Conservation (phyloP, 1,139 yeast species). For the Sugiyamaella xylanicola region DNA sequence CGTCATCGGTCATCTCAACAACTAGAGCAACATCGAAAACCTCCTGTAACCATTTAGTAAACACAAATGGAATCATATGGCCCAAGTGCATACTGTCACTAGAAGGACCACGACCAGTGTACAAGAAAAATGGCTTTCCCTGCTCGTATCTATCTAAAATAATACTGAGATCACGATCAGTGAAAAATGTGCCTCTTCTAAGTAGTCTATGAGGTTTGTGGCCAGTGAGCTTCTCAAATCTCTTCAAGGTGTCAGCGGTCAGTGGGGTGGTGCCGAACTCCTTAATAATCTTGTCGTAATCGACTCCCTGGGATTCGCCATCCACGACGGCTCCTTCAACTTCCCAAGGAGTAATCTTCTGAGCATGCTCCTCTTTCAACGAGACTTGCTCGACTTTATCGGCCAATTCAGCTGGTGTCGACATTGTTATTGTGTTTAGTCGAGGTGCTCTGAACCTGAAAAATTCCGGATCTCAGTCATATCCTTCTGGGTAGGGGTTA, state of each 20-base stretch:
- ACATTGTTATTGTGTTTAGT: background rate
- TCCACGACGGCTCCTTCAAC: constrained; percentile 98
- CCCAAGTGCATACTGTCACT: constrained; percentile 96
- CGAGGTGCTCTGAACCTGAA: background rate
- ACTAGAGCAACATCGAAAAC: constrained; percentile 97
- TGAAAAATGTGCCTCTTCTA: constrained; percentile 89
- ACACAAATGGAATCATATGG: constrained; percentile 92
- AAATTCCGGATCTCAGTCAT: constrained; percentile 6
- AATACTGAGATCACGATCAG: constrained; percentile 81
- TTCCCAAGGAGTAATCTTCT: constrained; percentile 95
- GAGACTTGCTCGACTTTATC: constrained; percentile 8
- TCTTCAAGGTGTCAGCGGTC: constrained; percentile 65
- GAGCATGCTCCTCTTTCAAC: constrained; percentile 28
- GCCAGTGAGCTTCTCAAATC: constrained; percentile 85
- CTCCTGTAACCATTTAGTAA: constrained; percentile 97
- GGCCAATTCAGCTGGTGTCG: constrained; percentile 10
- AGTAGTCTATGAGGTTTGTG: constrained; percentile 89
- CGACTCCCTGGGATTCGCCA: constrained; percentile 85
- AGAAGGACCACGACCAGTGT: constrained; percentile 98
- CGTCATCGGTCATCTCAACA: constrained; percentile 95
- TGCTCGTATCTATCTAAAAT: constrained; percentile 89
- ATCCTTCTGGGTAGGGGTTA: background rate
- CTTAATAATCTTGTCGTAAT: constrained; percentile 80
- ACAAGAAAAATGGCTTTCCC: constrained; percentile 92
- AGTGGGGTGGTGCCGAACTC: constrained; percentile 87